Base-by-base conservation (phyloP, 1,284 basidiomycete species). In the Phylloboletellus chloephorus region DNA sequence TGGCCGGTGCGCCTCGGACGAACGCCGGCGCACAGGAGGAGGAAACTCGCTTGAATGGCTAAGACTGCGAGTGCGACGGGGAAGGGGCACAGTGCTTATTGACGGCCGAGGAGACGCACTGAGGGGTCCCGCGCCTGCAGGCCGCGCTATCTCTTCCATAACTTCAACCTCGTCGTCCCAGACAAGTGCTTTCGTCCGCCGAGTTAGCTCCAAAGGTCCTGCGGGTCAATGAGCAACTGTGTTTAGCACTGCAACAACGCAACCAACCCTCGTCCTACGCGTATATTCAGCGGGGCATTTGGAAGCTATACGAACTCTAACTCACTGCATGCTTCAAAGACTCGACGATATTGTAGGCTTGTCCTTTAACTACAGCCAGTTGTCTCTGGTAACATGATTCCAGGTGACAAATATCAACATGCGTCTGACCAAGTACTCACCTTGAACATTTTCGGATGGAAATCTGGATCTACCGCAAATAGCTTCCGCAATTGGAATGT, bases 271-370 rank as follows among this genome's bases (percentile, higher is more conserved):
- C 63, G 13, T 61, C 63, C 58, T 60, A 45, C 23, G 10, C 9
- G 21, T 31, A 32, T 22, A 20, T 2, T 53, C 31, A 49, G 26
- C 23, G 21, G 5, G 12, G 30, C 21, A 31, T 28, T 20, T 15
- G 9, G 15, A 9, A 20, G 11, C 12, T 5, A 37, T 35, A 16
- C 15, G n/a, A 47, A 30, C 13, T 19, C 23, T 6, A 15, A 44
- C 61, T 66, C 51, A 88, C 86, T 11, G 68, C 57, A 54, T 86
- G 81, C 51, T 75, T 79, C 33, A 96, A 65, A 7, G 84, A 87
- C 58, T 93, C 84, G 2, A 94, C 76, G 23, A 95, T 81, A 52
- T 92, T 93, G 75, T 82, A 90, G 4, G 88, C 91, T 60, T 96
- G 92, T 3, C 91, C 92, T 62, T 93, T 92, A 50, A 95, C 80